Base-by-base conservation (phyloP, 129 eudicot genomes). In the Rutidosis leptorrhynchoides region DNA sequence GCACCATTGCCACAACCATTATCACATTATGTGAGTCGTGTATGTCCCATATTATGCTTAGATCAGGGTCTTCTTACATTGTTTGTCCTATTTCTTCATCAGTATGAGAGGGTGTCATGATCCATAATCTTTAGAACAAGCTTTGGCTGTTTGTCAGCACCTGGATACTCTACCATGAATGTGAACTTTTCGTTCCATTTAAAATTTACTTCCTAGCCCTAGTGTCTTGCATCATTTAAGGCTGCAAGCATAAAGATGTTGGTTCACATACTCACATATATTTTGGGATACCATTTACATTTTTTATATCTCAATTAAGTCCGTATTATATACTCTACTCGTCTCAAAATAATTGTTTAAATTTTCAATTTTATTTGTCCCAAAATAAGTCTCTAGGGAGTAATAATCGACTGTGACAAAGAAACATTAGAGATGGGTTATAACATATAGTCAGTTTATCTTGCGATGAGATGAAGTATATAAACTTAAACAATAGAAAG, bases 41-140 rank as follows among this genome's bases (percentile, higher is more conserved):
- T n/a, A n/a, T n/a, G n/a, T n/a, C n/a, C n/a, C n/a, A n/a, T n/a
- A n/a, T n/a, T n/a, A n/a, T n/a, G n/a, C n/a, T n/a, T n/a, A n/a
- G n/a, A 42, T 24, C 19, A 26, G 33, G 48, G 72, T 43, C 79
- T 76, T 35, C 79, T 79, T 83, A 89, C 96, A 80, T 83, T 72
- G 96, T 60, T 76, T 81, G 79, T 30, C 96, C 96, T 9, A 89
- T 69, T 69, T 64, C 54, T 64, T 89, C 95, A 46, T 89, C 96
- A 21, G 83, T 5, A 21, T 17, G 90, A 74, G 72, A 85, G 83
- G 64, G 87, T 85, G 72, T 89, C 96, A 27, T 79, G 83, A 29
- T 89, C 96, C 86, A 86, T 81, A 56, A 89, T 74, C 54, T 70
- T 80, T 63, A 89, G 84, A 35, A 79, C 14, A 33, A 85, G 90